phyloP scores from a whole-genome alignment of 1,139 yeast genomes.

The Pichia sp. region DNA sequence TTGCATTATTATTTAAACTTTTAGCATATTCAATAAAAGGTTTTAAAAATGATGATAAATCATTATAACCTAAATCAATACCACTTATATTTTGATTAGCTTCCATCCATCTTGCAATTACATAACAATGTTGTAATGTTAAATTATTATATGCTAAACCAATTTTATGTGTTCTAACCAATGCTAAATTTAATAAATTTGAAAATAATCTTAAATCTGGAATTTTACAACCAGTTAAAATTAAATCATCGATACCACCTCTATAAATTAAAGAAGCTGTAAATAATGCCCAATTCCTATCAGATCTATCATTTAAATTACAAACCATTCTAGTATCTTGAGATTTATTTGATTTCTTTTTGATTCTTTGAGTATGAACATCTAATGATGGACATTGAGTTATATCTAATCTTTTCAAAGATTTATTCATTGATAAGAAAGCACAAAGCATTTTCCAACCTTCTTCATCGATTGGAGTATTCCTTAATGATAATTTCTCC shows the following conservation, averaged over 20 bases:
- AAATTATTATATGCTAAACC: constrained; percentile 67
- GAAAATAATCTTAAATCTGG: constrained; percentile 47
- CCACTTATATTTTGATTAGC: constrained; percentile 35
- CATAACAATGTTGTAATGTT: constrained; percentile 41
- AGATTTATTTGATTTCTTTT: constrained; percentile 18
- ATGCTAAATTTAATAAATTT: constrained; percentile 48
- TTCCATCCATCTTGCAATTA: constrained; percentile 45
- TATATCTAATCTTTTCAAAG: constrained; percentile 50
- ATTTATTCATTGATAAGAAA: constrained; percentile 57
- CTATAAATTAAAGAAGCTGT: constrained; percentile 62
- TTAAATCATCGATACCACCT: constrained; percentile 66
- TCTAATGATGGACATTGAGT: constrained; percentile 63
- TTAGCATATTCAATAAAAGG: constrained; percentile 41
- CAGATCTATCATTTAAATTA: constrained; percentile 52
- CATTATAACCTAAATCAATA: constrained; percentile 66
- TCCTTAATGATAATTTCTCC: constrained; percentile 62
- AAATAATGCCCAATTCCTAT: constrained; percentile 69
- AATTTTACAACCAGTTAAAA: constrained; percentile 67
- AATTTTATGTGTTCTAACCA: constrained; percentile 45
- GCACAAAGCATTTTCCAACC: constrained; percentile 71
- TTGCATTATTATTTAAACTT: constrained; percentile 13
- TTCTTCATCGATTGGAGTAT: constrained; percentile 56
- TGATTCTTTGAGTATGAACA: constrained; percentile 49
- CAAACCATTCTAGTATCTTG: constrained; percentile 47
- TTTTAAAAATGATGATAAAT: constrained; percentile 41